These are phyloP conservation scores for Tolypocladium endophyticum DNA, from an alignment of 2,329 filamentous ascomycete genomes.

Conservation along the genomic window DNA sequence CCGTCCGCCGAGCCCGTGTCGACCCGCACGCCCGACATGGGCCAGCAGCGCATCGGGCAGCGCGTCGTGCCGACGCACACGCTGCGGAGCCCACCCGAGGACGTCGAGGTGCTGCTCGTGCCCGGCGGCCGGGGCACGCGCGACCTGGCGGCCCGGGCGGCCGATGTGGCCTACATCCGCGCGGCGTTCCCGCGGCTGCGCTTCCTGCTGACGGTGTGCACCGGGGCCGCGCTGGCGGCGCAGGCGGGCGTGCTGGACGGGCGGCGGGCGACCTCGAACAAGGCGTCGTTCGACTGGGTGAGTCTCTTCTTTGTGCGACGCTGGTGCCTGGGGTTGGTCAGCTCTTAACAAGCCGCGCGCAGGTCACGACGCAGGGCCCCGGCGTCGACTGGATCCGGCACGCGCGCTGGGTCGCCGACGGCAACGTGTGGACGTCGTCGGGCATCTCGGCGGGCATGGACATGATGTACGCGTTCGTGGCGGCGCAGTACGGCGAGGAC, in stretches of 20 bases:
- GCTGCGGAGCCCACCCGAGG: constrained; percentile 19
- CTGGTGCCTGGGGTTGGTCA: too few species aligned
- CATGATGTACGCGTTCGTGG: constrained; percentile 23
- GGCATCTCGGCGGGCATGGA: constrained; percentile 39
- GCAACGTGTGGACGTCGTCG: constrained; percentile 51
- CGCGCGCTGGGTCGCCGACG: constrained; percentile 51
- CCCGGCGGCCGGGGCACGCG: constrained; percentile 26
- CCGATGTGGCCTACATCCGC: constrained; percentile 29
- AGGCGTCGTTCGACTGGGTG: constrained; percentile 34
- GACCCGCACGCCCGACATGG: constrained; percentile 6
- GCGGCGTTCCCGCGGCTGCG: constrained; percentile 29
- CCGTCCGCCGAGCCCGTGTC: constrained; percentile 17
- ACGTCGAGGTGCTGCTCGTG: constrained; percentile 27
- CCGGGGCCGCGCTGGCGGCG: constrained; percentile 44
- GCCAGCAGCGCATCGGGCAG: constrained; percentile 14
- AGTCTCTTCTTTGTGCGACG: neutral
- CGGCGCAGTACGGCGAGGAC: constrained; percentile 35
- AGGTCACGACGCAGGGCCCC: constrained; percentile 27
- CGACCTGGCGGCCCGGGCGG: constrained; percentile 9
- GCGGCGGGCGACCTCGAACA: constrained; percentile 50
- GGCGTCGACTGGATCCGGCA: constrained; percentile 42
- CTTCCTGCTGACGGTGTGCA: constrained; percentile 53
- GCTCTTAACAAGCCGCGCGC: neutral
- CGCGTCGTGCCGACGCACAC: constrained; percentile 25
- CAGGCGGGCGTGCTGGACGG: constrained; percentile 46